Evolutionary conservation across 805 yeast genomes (phyloP).

Genomic region (Maudiozyma saulgeensis): DNA sequence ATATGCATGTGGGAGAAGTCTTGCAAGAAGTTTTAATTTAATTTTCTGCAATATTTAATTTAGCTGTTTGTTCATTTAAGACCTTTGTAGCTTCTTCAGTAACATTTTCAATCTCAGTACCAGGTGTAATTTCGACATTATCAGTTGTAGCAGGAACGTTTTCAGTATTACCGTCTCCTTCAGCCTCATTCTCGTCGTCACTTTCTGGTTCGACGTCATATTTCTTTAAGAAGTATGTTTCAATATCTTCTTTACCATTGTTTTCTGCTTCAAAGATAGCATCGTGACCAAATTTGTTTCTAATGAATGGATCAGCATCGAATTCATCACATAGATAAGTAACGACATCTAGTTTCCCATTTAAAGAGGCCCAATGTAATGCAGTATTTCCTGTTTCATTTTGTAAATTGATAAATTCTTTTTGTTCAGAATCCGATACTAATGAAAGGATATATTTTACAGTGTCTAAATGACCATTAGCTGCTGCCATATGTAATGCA

Average conservation of each 20-base stretch:
- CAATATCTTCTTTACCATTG: constrained; percentile 65
- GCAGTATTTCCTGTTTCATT: constrained; percentile 90
- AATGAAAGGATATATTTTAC: constrained; percentile 49
- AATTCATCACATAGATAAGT: constrained; percentile 61
- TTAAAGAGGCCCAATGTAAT: constrained; percentile 90
- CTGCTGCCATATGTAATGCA: constrained; percentile 90
- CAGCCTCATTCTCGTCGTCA: constrained; percentile 36
- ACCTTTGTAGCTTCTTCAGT: constrained; percentile 40
- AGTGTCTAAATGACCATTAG: constrained; percentile 77
- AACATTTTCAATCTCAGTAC: constrained; percentile 42
- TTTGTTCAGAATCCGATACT: constrained; percentile 35
- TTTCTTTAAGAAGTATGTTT: constrained; percentile 62
- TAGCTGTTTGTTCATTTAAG: constrained; percentile 25
- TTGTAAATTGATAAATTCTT: constrained; percentile 37
- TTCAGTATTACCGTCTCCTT: constrained; percentile 12
- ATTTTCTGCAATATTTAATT: constrained; percentile 6
- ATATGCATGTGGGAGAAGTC: not conserved
- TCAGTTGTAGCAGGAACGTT: constrained; percentile 22
- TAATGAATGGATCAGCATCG: constrained; percentile 71
- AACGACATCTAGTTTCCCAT: constrained; percentile 72
- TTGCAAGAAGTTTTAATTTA: not conserved
- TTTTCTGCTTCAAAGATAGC: constrained; percentile 83
- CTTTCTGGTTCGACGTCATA: constrained; percentile 61
- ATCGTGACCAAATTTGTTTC: constrained; percentile 72
- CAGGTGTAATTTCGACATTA: constrained; percentile 36